Evolutionary conservation across 2,329 filamentous ascomycete genomes (phyloP).

Genomic region (Colletotrichum truncatum): DNA sequence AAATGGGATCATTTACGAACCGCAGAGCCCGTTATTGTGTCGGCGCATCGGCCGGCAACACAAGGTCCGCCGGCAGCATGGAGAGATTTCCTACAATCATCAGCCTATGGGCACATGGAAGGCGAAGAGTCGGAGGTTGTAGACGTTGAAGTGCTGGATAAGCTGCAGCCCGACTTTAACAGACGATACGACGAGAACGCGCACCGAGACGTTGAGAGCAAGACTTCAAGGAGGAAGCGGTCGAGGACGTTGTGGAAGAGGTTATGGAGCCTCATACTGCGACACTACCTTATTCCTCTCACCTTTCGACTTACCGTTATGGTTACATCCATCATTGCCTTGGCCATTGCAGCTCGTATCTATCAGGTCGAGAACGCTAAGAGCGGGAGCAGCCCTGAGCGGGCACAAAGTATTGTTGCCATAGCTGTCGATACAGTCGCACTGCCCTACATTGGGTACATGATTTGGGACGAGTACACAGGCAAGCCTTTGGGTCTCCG

Average conservation of each 20-base stretch:
- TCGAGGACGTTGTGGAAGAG: slow-evolving; percentile 57
- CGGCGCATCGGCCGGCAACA: slow-evolving; percentile 52
- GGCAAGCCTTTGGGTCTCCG: slow-evolving; percentile 91
- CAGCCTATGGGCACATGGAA: slow-evolving; percentile 57
- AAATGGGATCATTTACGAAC: slow-evolving; percentile 70
- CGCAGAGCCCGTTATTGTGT: slow-evolving; percentile 67
- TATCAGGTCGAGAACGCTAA: slow-evolving; percentile 65
- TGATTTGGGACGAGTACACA: slow-evolving; percentile 96
- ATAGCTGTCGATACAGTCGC: slow-evolving; percentile 90
- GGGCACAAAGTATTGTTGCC: slow-evolving; percentile 85
- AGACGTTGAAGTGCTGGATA: slow-evolving; percentile 52
- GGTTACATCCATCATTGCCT: slow-evolving; percentile 81
- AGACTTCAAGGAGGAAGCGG: slow-evolving; percentile 36
- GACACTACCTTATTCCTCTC: slow-evolving; percentile 86
- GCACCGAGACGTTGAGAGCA: slow-evolving; percentile 37
- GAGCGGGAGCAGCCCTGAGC: slow-evolving; percentile 59
- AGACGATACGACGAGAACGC: slow-evolving; percentile 43
- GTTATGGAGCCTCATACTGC: slow-evolving; percentile 75
- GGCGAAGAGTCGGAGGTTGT: slow-evolving; percentile 60
- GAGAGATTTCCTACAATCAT: slow-evolving; percentile 63
- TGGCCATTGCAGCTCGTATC: slow-evolving; percentile 82
- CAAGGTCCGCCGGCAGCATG: slow-evolving; percentile 55
- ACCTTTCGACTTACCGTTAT: slow-evolving; percentile 85
- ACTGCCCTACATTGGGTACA: slow-evolving; percentile 89
- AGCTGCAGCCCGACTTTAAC: slow-evolving; percentile 59